Evolutionary conservation across 495 filamentous ascomycete genomes (phyloP).

Genomic region (Xylaria sp.): DNA sequence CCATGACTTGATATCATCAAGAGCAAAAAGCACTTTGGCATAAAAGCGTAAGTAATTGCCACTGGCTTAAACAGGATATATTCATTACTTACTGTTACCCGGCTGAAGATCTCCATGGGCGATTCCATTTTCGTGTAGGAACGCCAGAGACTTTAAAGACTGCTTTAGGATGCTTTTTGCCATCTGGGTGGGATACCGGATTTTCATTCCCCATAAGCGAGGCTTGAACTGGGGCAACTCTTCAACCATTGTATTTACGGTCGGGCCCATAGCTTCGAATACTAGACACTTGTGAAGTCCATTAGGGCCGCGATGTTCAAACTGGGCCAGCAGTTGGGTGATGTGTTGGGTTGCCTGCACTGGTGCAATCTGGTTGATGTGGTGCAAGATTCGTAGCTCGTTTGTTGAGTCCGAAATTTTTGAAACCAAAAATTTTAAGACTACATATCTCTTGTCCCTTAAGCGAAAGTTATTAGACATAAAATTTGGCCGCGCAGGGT

Average conservation of each 20-base stretch:
- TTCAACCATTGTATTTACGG: constrained; percentile 44
- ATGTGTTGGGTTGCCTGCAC: constrained; percentile 27
- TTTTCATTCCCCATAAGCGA: constrained; percentile 3
- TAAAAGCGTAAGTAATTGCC: background rate
- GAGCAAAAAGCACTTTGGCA: background rate
- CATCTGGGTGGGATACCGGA: constrained; percentile 49
- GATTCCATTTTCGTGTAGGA: constrained; percentile 51
- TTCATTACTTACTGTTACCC: constrained; percentile 42
- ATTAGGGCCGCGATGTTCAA: constrained; percentile 56
- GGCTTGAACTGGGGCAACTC: constrained; percentile 41
- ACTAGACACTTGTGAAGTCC: constrained; percentile 57
- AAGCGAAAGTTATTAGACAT: constrained; percentile 4
- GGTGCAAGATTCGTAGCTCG: constrained; percentile 33
- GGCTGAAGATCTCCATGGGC: constrained; percentile 58
- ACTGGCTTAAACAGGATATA: background rate
- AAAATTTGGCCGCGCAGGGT: background rate
- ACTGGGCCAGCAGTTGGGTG: constrained; percentile 47
- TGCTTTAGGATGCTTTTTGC: constrained; percentile 54
- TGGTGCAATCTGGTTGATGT: background rate
- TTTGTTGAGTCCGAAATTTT: constrained; percentile 30
- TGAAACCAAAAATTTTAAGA: constrained; percentile 49
- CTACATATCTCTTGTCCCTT: constrained; percentile 38
- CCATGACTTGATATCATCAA: background rate
- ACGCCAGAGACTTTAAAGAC: constrained; percentile 45
- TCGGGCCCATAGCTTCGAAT: constrained; percentile 56